phyloP scores from a whole-genome alignment of 306 rosid species.

The Cucumis hystrix region DNA sequence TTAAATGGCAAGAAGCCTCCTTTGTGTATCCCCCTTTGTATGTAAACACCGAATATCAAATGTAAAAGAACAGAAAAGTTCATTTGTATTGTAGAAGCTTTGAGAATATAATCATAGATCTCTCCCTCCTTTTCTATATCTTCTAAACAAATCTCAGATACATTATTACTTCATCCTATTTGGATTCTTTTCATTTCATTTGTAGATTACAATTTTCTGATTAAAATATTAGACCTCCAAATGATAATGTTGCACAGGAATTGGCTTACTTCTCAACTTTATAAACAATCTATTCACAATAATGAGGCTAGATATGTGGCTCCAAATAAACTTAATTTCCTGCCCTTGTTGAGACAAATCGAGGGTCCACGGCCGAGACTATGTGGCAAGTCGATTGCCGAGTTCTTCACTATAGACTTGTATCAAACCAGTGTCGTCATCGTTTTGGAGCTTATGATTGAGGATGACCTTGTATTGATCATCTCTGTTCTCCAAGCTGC shows the following conservation, averaged over 20 bases:
- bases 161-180: background rate
- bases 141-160: background rate
- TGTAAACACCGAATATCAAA: too few relatives aligned
- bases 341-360: background rate
- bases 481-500: slow-evolving; percentile 51
- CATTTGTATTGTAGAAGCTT: background rate
- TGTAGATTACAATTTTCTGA: background rate
- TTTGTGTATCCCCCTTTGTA: background rate
- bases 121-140: background rate
- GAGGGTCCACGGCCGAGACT: slow-evolving; percentile 11
- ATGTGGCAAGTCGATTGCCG: slow-evolving; percentile 36
- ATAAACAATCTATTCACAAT: background rate
- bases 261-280: background rate
- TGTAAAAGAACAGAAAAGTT: background rate
- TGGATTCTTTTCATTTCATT: background rate
- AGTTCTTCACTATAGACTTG: slow-evolving; percentile 45
- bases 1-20: slow-evolving; percentile 2
- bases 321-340: background rate
- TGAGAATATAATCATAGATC: background rate
- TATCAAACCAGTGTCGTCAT: slow-evolving; percentile 40
- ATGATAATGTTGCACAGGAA: background rate
- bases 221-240: background rate
- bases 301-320: background rate
- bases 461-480: slow-evolving; percentile 51
- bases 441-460: slow-evolving; percentile 52